Base-by-base conservation (phyloP, 1,139 yeast species). In the Nakaseomyces kungkrabaensis region DNA sequence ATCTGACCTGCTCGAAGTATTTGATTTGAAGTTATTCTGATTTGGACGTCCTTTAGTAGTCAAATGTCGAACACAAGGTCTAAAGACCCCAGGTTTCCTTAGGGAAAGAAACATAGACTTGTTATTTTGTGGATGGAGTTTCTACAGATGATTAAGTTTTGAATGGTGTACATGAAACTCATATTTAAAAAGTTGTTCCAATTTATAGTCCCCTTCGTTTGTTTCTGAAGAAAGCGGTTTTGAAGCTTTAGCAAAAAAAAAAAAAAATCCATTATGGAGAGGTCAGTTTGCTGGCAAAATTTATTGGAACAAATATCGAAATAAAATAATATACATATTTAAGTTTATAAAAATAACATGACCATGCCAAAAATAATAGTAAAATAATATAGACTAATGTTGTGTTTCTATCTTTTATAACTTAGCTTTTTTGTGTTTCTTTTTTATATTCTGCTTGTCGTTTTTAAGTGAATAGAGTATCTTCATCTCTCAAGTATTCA, bases 401-500 rank as follows among this genome's bases (percentile, higher is more conserved):
- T 17, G 22, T 17, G 22, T 17, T 17, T 17, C 22, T 17, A 17
- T 17, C 22, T 17, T 17, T 17, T 17, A 17, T 17, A 17, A 17
- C 22, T 17, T 17, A 17, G 22, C 22, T 17, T 17, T 17, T 17
- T 17, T 17, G 22, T 17, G 22, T 17, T 17, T 17, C 22, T 17
- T 17, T 17, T 17, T 17, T 17, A n/a, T 17, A 17, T 17, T 17
- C 22, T 17, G 22, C 31, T 29, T 7, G 9, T 29, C 9, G 9
- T 3, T 7, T 29, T 29, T 72, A 89, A 34, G 97, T 86, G 68
- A 92, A 92, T 61, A 92, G 73, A 37, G 97, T 86, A 68, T 92
- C 98, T 74, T 92, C 98, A 62, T 94, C 98, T 77, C 99, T 88
- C 66, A 92, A 77, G 65, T 89, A 92, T 71, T 92, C 99, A 57